Base-by-base conservation (phyloP, 2,329 filamentous ascomycete genomes). In the Arthrobotrys sphaeroides region DNA sequence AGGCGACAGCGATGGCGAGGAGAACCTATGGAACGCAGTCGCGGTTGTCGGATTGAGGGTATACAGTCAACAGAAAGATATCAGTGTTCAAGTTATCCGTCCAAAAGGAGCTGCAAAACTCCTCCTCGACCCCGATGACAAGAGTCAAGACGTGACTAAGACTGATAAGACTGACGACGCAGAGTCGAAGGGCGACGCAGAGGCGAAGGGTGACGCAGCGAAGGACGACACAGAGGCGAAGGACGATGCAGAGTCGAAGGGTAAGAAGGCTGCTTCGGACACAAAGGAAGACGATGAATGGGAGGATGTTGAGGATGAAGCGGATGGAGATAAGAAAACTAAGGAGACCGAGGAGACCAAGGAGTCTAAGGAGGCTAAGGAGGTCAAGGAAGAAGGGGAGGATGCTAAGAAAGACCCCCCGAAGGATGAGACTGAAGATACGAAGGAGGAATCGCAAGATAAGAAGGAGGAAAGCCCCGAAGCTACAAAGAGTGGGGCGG, bases 1-100 rank as follows among this genome's bases (percentile, higher is more conserved):
- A 38, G 85, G 87, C 18, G 84, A 84, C 7, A 86, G 87, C 77
- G 87, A 88, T 67, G 86, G 86, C 55, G 85, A 87, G 77, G 83
- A 84, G 22, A 85, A 87, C 22, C 86, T 87, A 0, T 90, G 88
- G 88, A 89, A 90, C 79, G 88, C 88, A 2, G 85, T 90, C 49
- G 87, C 85, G 61, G 86, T 89, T 16, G 85, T 90, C 0, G 88
- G 88, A 0, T 82, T 90, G 60, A 85, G 87, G 3, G 86, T 90
- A 4, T 90, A 89, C 60, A 78, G 78, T 6, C 72, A 79, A 57
- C 70, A 78, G 26, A 69, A 77, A 18, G 77, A 70, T 13, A 49
- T 78, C 24, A 77, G 67, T 31, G 67, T 79, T 6, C 59, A 74
- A 9, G 64, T 79, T 20, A 55, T 75, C 42, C 70, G 66, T n/a